A percentile compares a stretch with the other conserved stretches of the same genome.
Conservation (phyloP, 2,329 filamentous ascomycete genomes). For the Sclerotinia sclerotiorum region DNA sequence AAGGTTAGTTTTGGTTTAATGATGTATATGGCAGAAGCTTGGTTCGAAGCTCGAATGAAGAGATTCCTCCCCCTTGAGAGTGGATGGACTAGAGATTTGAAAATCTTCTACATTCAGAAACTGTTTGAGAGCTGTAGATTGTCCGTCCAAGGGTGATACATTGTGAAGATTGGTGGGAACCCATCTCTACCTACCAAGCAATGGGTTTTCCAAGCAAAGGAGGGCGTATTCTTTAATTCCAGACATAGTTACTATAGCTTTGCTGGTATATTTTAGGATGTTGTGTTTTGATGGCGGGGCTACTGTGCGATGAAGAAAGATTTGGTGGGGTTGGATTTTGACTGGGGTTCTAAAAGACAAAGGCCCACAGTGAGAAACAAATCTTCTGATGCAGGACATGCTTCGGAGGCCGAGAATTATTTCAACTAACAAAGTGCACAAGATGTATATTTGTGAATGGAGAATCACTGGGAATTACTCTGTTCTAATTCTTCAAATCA, state of each 20-base stretch:
- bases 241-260: constrained; percentile 58
- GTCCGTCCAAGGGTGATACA: not conserved
- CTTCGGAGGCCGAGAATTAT: not conserved
- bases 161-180: not conserved
- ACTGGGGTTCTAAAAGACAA: constrained; percentile 24
- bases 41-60: not conserved
- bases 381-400: not conserved
- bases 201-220: constrained; percentile 93
- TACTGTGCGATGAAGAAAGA: constrained; percentile 20
- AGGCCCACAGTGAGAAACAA: constrained; percentile 1
- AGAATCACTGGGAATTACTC: not conserved
- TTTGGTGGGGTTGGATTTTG: constrained; percentile 30
- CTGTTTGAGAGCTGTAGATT: not conserved
- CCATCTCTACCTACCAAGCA: constrained; percentile 68
- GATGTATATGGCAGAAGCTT: constrained; percentile 6
- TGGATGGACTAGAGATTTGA: not conserved
- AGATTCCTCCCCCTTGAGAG: not conserved
- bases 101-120: not conserved
- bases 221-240: constrained; percentile 79
- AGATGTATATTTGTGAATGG: not conserved
- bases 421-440: not conserved
- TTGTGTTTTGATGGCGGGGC: constrained; percentile 23
- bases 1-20: constrained; percentile 1
- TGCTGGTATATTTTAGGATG: constrained; percentile 25
- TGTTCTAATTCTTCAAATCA: not conserved